Conservation (phyloP, 2,329 filamentous ascomycete species). For the Aspergillus awamori region DNA sequence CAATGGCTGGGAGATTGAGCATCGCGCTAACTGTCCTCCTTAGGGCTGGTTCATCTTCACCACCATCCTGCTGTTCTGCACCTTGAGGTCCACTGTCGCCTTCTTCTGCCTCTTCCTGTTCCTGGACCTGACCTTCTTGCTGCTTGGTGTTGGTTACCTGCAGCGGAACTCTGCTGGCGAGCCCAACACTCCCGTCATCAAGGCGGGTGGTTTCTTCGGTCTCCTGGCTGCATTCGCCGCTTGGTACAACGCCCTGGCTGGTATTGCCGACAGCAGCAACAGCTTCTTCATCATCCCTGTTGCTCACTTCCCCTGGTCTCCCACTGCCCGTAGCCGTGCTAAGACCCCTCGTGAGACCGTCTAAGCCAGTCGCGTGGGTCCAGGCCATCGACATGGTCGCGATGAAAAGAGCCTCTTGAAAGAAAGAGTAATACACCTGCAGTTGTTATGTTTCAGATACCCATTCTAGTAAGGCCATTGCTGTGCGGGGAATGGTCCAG, state of each 20-base stretch:
- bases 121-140: slow-evolving; percentile 74
- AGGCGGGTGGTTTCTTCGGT: slow-evolving; percentile 78
- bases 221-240: slow-evolving; percentile 77
- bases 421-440: slow-evolving; percentile 7
- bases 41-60: slow-evolving; percentile 84
- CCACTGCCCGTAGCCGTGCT: slow-evolving; percentile 67
- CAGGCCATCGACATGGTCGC: neutral
- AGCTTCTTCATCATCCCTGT: slow-evolving; percentile 95
- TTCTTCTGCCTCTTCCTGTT: slow-evolving; percentile 79
- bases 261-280: slow-evolving; percentile 69
- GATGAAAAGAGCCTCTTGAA: neutral
- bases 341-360: slow-evolving; percentile 54
- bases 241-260: slow-evolving; percentile 85
- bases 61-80: slow-evolving; percentile 71
- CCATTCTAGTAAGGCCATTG: slow-evolving; percentile 30
- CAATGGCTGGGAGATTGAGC: neutral
- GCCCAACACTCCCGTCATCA: slow-evolving; percentile 58
- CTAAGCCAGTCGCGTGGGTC: slow-evolving; percentile 24
- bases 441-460: slow-evolving; percentile 39
- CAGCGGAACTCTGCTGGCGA: slow-evolving; percentile 49
- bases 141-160: slow-evolving; percentile 68
- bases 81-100: slow-evolving; percentile 73
- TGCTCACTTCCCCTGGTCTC: slow-evolving; percentile 92
- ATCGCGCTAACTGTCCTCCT: slow-evolving; percentile 14
- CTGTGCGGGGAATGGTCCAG: slow-evolving; percentile 13